phyloP scores from a whole-genome alignment of 2,329 filamentous ascomycete genomes.

The Trichoderma aggressivum region DNA sequence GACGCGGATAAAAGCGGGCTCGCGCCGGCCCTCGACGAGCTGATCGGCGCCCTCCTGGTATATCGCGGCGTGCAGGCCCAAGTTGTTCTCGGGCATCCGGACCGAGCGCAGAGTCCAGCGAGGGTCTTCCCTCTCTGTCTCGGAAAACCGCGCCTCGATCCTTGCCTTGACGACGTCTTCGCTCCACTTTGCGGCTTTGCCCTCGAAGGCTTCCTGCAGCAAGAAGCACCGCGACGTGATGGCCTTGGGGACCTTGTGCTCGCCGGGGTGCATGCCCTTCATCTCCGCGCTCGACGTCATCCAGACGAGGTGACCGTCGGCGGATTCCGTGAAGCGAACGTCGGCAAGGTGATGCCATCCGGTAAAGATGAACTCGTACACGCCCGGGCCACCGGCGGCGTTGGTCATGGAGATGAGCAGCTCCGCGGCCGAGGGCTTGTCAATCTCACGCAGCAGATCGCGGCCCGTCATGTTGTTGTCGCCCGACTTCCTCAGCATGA shows the following conservation, averaged over 20 bases:
- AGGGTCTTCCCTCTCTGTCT: conserved; percentile 75
- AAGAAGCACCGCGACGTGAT: conserved; percentile 65
- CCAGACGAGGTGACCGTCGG: conserved; percentile 62
- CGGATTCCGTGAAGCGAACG: conserved; percentile 69
- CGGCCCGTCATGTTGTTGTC: conserved; percentile 63
- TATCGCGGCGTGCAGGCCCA: conserved; percentile 63
- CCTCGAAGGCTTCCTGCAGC: conserved; percentile 72
- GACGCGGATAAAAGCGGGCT: conserved; percentile 67
- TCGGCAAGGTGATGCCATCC: conserved; percentile 68
- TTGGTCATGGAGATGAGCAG: conserved; percentile 63
- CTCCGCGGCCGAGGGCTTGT: conserved; percentile 68
- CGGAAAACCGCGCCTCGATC: conserved; percentile 79
- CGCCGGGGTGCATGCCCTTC: conserved; percentile 50
- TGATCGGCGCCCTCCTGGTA: conserved; percentile 67
- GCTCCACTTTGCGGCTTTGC: conserved; percentile 69
- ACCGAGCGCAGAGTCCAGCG: conserved; percentile 77
- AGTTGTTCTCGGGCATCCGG: conserved; percentile 57
- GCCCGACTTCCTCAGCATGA: conserved; percentile 69
- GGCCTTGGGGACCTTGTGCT: conserved; percentile 41
- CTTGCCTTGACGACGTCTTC: conserved; percentile 86
- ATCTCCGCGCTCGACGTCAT: conserved; percentile 63
- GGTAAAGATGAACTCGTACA: conserved; percentile 70
- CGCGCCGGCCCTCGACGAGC: conserved; percentile 60
- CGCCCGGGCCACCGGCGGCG: conserved; percentile 56
- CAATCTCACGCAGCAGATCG: conserved; percentile 77